Conservation (phyloP, 768 basidiomycete species). For the Cystoderma amianthinum region DNA sequence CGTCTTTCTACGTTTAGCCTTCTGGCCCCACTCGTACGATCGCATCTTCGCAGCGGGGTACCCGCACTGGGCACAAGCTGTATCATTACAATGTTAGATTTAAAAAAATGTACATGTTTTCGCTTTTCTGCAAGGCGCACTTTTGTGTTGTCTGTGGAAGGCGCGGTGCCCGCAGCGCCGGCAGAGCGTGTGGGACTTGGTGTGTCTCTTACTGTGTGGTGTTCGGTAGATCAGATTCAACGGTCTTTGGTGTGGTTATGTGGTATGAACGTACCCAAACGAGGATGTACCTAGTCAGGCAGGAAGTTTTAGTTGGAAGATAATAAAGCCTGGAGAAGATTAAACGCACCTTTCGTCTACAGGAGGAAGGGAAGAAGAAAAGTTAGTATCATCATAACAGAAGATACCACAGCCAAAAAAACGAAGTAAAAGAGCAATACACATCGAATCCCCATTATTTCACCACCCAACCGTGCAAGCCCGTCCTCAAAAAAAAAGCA, state of each 20-base stretch:
- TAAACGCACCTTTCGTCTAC: conserved; percentile 82
- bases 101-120: background rate
- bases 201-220: conserved; percentile 82
- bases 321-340: background rate
- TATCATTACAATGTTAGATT: background rate
- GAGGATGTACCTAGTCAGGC: conserved; percentile 78
- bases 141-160: conserved; percentile 99
- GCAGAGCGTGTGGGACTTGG: conserved; percentile 96
- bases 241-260: background rate
- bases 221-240: conserved; percentile 3
- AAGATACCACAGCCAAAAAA: conserved; percentile 2
- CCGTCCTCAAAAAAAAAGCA: no score
- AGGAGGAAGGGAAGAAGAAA: conserved; percentile 13
- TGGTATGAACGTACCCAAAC: conserved; percentile 65
- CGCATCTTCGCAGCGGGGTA: conserved; percentile 94
- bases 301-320: conserved; percentile 1
- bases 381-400: conserved; percentile 9
- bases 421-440: conserved; percentile 4
- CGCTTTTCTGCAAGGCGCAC: conserved; percentile 34
- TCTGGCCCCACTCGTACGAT: conserved; percentile 96
- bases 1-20: conserved; percentile 99
- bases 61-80: conserved; percentile 94
- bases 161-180: conserved; percentile 92
- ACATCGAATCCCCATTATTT: no score
- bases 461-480: no score